Evolutionary conservation across 2,329 filamentous ascomycete genomes (phyloP).

Genomic region (Scopulariopsis brevicaulis): DNA sequence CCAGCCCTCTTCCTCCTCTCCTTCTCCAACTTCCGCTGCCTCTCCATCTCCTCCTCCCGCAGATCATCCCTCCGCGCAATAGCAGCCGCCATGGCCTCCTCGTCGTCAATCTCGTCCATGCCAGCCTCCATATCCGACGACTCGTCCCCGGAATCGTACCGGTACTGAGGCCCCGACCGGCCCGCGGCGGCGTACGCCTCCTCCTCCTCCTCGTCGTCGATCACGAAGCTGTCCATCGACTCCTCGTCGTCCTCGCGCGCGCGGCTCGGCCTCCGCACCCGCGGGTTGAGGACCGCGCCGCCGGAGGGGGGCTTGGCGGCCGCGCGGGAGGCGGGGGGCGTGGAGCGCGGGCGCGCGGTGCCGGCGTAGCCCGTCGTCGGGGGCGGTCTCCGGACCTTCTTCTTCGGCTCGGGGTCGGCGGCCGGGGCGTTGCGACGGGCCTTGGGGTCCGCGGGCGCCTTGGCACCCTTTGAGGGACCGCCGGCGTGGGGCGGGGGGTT

Average conservation of each 20-base stretch:
- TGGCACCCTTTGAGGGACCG: neutral
- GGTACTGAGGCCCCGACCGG: slow-evolving; percentile 13
- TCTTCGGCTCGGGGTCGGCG: slow-evolving; percentile 27
- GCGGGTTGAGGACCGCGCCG: slow-evolving; percentile 25
- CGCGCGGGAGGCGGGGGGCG: slow-evolving; percentile 15
- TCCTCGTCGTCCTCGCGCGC: slow-evolving; percentile 51
- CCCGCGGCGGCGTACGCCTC: slow-evolving; percentile 21
- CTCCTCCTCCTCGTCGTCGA: slow-evolving; percentile 46
- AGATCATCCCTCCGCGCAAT: slow-evolving; percentile 58
- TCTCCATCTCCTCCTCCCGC: slow-evolving; percentile 51
- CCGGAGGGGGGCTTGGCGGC: slow-evolving; percentile 23
- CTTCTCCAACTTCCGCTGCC: slow-evolving; percentile 49
- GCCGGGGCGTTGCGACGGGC: neutral
- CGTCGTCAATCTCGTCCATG: slow-evolving; percentile 59
- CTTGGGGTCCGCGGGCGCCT: neutral
- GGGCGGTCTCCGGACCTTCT: slow-evolving; percentile 49
- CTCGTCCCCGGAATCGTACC: slow-evolving; percentile 45
- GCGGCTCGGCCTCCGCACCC: slow-evolving; percentile 11
- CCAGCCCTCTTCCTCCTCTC: slow-evolving; percentile 37
- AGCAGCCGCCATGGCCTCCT: slow-evolving; percentile 52
- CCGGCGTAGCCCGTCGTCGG: slow-evolving; percentile 54
- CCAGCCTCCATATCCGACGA: slow-evolving; percentile 75
- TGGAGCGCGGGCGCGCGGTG: slow-evolving; percentile 47
- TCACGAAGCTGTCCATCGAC: slow-evolving; percentile 50
- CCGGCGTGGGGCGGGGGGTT: neutral